These are phyloP conservation scores for Nigrospora sphaerica DNA, from an alignment of 2,329 filamentous ascomycete species.

Conservation along the genomic window DNA sequence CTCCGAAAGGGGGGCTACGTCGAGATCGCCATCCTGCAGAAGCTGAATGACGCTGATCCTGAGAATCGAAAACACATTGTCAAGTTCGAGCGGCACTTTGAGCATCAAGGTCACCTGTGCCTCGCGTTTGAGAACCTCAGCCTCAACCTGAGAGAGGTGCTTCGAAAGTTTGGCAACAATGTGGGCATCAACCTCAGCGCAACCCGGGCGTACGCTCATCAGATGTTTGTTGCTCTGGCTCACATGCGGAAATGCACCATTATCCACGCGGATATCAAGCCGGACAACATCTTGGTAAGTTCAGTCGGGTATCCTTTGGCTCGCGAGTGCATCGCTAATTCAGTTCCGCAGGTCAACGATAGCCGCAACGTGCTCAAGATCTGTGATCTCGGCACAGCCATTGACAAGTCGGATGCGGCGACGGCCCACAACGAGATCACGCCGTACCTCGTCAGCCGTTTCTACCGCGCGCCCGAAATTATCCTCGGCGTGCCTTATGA, in stretches of 20 bases:
- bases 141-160: conserved; percentile 85
- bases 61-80: conserved; percentile 91
- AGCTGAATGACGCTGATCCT: conserved; percentile 76
- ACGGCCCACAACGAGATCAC: conserved; percentile 76
- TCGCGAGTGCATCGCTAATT: conserved; percentile 15
- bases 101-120: conserved; percentile 91
- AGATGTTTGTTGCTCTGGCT: conserved; percentile 85
- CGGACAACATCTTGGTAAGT: conserved; percentile 84
- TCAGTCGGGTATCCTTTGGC: not conserved
- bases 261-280: conserved; percentile 92
- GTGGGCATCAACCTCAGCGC: conserved; percentile 85
- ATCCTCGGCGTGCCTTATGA: conserved; percentile 96
- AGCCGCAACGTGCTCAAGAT: conserved; percentile 81
- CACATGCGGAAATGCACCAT: conserved; percentile 89
- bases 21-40: conserved; percentile 87
- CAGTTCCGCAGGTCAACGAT: conserved; percentile 58
- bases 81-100: conserved; percentile 78
- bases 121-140: conserved; percentile 95
- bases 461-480: conserved; percentile 95
- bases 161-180: conserved; percentile 94
- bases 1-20: conserved; percentile 88
- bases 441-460: conserved; percentile 91
- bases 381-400: conserved; percentile 94
- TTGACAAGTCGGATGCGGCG: conserved; percentile 72
- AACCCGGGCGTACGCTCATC: conserved; percentile 82